Evolutionary conservation across 139 green algal species (phyloP).

Genomic region (Ettlia oleoabundans): DNA sequence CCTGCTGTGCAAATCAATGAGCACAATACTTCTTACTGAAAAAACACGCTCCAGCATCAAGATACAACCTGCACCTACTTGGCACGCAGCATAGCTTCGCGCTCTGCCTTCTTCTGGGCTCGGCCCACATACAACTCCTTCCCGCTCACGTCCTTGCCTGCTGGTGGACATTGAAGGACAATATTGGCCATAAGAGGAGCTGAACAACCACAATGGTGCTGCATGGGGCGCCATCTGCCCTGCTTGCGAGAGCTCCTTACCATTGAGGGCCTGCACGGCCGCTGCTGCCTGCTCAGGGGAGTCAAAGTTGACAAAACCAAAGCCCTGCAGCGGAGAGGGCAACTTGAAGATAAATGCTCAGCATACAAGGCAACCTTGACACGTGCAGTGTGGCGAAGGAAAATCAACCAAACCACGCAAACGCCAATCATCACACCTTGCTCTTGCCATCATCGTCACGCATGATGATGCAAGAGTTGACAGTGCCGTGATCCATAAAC

Average conservation of each 20-base stretch:
- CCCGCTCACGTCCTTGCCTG: conserved; percentile 73
- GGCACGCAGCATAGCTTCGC: conserved; percentile 69
- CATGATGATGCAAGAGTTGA: conserved; percentile 80
- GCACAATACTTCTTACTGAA: no score
- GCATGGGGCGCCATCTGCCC: no score
- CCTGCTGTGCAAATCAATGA: no score
- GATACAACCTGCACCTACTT: no score
- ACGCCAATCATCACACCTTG: conserved; percentile 50
- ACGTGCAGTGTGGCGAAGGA: no score
- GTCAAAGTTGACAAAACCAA: conserved; percentile 95
- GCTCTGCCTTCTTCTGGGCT: conserved; percentile 94
- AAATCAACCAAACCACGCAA: no score
- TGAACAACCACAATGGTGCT: background rate
- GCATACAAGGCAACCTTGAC: no score
- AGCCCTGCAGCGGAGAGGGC: conserved; percentile 73
- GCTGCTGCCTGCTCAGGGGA: conserved; percentile 67
- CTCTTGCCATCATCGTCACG: conserved; percentile 72
- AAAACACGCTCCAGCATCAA: no score
- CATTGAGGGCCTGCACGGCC: conserved; percentile 81
- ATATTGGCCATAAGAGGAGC: no score
- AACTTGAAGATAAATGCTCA: no score
- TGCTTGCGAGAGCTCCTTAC: background rate
- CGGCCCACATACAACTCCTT: conserved; percentile 63
- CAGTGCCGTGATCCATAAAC: conserved; percentile 73
- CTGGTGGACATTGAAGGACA: no score